phyloP scores from a whole-genome alignment of 2,329 filamentous ascomycete genomes.

The Pseudogymnoascus sp. region DNA sequence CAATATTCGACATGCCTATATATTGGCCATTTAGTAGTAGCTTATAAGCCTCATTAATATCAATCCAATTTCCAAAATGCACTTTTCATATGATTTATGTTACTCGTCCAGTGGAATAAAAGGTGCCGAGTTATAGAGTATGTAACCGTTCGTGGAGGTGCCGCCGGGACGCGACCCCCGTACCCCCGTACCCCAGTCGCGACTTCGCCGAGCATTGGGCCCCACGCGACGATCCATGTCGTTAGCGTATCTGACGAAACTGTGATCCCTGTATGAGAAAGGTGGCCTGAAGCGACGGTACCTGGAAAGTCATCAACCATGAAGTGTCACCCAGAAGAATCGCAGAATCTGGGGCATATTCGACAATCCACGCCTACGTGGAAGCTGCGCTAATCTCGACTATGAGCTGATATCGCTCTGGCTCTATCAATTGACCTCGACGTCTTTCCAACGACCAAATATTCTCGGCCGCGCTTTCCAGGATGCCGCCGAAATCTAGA shows the following conservation, averaged over 20 bases:
- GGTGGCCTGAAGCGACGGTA: slow-evolving; percentile 4
- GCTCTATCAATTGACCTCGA: slow-evolving; percentile 2
- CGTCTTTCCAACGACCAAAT: neutral
- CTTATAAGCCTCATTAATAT: slow-evolving; percentile 2
- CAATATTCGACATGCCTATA: neutral
- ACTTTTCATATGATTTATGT: neutral
- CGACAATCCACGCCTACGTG: slow-evolving; percentile 4
- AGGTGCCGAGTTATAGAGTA: neutral
- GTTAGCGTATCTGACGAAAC: slow-evolving; percentile 7
- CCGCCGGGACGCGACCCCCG: neutral
- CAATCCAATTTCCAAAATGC: slow-evolving; percentile 1
- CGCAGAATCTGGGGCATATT: slow-evolving; percentile 1
- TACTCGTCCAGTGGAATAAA: neutral
- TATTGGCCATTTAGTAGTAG: slow-evolving; percentile 3
- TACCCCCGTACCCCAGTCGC: neutral
- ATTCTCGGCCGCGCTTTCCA: neutral
- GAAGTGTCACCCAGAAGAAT: neutral
- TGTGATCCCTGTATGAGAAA: neutral
- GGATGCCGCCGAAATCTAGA: slow-evolving; percentile 86
- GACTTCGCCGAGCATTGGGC: neutral
- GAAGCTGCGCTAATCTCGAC: neutral
- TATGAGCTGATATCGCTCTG: slow-evolving; percentile 1
- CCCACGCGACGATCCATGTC: slow-evolving; percentile 2
- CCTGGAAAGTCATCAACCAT: neutral
- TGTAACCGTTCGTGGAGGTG: neutral